phyloP scores from a whole-genome alignment of 768 basidiomycete species.

The Tulasnella sp. region DNA sequence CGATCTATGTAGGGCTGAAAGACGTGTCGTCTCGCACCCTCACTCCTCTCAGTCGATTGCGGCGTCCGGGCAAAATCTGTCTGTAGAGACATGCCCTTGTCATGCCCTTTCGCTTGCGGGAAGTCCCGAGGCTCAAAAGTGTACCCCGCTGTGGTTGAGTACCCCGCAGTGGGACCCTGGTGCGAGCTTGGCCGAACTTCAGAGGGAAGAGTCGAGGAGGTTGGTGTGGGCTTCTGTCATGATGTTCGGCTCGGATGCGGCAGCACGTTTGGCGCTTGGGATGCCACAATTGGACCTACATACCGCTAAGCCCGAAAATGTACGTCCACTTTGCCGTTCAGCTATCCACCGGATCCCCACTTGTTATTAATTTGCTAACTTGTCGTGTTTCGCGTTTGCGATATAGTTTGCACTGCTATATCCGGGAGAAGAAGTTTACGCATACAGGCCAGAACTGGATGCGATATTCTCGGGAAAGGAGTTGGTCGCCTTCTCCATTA shows the following conservation, averaged over 20 bases:
- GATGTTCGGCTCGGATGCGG: constrained; percentile 11
- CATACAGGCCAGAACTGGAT: background rate
- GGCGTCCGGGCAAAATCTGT: no score
- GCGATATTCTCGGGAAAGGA: constrained; percentile 8
- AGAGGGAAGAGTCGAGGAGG: constrained; percentile 16
- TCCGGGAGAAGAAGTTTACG: constrained; percentile 14
- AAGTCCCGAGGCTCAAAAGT: background rate
- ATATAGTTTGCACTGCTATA: constrained; percentile 15
- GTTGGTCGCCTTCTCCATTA: constrained; percentile 4
- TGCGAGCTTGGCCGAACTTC: constrained; percentile 9
- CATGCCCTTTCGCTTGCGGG: background rate
- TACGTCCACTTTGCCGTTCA: background rate
- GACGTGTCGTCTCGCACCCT: background rate
- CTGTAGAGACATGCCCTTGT: constrained; percentile 3
- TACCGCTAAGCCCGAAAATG: constrained; percentile 15
- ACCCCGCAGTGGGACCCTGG: constrained; percentile 16
- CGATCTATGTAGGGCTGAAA: background rate
- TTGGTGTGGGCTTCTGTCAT: constrained; percentile 17
- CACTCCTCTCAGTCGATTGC: no score
- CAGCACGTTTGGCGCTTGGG: constrained; percentile 6
- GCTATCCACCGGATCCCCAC: background rate
- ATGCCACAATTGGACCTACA: constrained; percentile 11
- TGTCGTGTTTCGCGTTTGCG: no score
- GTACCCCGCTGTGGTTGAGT: constrained; percentile 18
- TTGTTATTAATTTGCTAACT: background rate